Evolutionary conservation across 805 yeast genomes (phyloP), one percentile per base, ranked within the genome.

Genomic region (Saccharomycopsis javanensis): DNA sequence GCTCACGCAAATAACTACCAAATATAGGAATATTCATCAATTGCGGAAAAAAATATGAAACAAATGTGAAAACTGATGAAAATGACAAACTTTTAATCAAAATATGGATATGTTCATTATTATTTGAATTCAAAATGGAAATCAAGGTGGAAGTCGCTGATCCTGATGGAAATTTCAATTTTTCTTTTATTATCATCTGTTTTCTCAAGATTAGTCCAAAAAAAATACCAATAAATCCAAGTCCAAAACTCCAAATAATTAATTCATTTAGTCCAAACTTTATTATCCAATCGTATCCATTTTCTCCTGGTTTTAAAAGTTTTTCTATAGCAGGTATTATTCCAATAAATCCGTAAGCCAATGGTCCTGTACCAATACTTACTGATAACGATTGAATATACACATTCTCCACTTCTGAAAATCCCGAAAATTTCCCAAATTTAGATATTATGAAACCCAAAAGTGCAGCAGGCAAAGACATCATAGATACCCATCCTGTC

Each of bases 401-500:
- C 4, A 92, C 98, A 65, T 90, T 92, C 67, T 94, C 98, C n/a
- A 88, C 96, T 62, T 89, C 97, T 0, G 94, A 80, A 65, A 82
- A 81, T 0, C 64, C 62, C 11, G 76, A 56, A 4, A 62, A 56
- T 1, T 62, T 54, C 25, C 75, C 74, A 2, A 85, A 64, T 64
- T 83, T 88, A 74, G 91, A 92, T 18, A 86, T 73, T 0, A 97
- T 86, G 68, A 82, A 91, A 0, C 96, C 97, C 27, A 92, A 71
- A 55, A 92, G 70, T 0, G 98, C 97, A 4, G 96, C 85, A 0
- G 99, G 98, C 56, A 92, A 74, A 23, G 96, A 87, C 99, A 92
- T 94, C 99, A 92, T 92, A 10, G 97, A 89, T 5, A 94, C 97
- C 99, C 99, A 92, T 1, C 99, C 99, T 0, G 97, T 92, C 67